phyloP scores from a whole-genome alignment of 2,329 filamentous ascomycete genomes.

The Chaetoscypha palmicola region DNA sequence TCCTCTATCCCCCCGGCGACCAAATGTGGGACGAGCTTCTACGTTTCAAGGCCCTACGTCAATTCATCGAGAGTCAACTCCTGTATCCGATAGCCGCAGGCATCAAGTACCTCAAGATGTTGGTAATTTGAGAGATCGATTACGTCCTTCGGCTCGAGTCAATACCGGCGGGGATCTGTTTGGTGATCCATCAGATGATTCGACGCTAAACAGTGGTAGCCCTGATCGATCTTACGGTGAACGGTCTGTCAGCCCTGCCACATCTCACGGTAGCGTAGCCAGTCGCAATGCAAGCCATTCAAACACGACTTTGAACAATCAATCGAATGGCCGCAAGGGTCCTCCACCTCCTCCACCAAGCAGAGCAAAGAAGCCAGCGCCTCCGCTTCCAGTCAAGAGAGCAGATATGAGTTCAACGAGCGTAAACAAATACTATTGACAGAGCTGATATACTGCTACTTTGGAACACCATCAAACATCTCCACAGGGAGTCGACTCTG shows the following conservation, averaged over 20 bases:
- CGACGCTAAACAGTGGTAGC: constrained; percentile 40
- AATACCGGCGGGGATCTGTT: constrained; percentile 37
- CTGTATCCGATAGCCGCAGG: constrained; percentile 44
- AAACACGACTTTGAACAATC: constrained; percentile 31
- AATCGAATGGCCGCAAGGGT: constrained; percentile 37
- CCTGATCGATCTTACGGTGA: constrained; percentile 42
- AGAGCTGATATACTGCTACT: too few species aligned
- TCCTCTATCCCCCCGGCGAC: constrained; percentile 37
- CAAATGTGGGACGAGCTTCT: constrained; percentile 41
- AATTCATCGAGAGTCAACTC: constrained; percentile 42
- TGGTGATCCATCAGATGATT: constrained; percentile 43
- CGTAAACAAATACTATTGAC: constrained; percentile 18
- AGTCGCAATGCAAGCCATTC: constrained; percentile 46
- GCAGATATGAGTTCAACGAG: constrained; percentile 28
- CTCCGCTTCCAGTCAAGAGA: constrained; percentile 57
- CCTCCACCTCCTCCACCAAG: constrained; percentile 57
- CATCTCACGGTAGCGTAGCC: constrained; percentile 42
- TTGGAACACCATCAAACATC: too few species aligned
- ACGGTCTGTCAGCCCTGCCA: constrained; percentile 46
- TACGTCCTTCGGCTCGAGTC: constrained; percentile 27
- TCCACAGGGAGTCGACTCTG: too few species aligned
- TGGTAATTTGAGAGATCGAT: constrained; percentile 33
- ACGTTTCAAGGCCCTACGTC: constrained; percentile 53
- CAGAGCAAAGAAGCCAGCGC: constrained; percentile 58
- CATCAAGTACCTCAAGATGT: constrained; percentile 42